Base-by-base conservation (phyloP, 352 stramenopile genomes). In the Hyaloperonospora brassicae region DNA sequence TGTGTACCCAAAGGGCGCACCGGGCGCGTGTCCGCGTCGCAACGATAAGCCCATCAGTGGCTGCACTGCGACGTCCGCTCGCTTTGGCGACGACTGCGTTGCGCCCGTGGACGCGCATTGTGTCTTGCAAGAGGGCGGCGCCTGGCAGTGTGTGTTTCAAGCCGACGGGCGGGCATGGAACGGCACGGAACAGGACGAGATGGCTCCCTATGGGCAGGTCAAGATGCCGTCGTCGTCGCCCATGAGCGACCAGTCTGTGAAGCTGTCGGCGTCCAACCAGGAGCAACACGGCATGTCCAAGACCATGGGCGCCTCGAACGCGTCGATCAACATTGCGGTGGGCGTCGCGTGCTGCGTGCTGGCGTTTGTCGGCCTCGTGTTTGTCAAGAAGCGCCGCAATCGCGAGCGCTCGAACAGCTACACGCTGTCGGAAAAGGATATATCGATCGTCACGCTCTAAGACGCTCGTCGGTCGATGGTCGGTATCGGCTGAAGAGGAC, bases 51-150 rank as follows among this genome's bases (percentile, higher is more conserved):
- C 73, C 13, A 60, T 84, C 27, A 51, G 41, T 0, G 45, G 59
- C 23, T 88, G 78, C 42, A 30, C 55, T 9, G 30, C 44, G 10
- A 39, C 24, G 0, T 49, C 70, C n/a, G 41, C 25, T 12, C 76
- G 58, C n/a, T 80, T 65, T 59, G n/a, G 31, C 3, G 44, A 34
- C 39, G 31, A 25, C 3, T 87, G 77, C 35, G 34, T 79, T 25
- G 72, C 69, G 24, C 54, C 58, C 0, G 55, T 68, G 6, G 64
- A 86, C 46, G 68, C 74, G 2, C 48, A 68, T 30, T 87, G 74
- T 42, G 57, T 72, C 11, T 51, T 67, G n/a, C 53, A 49, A 17
- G 11, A 47, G 23, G 48, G 42, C 1, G 58, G 52, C 2, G 47
- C 56, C 9, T 83, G 68, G 62, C 55, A 62, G 23, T 84, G 73